Evolutionary conservation across 2,329 filamentous ascomycete species (phyloP).

Genomic region (Scolecobasidium constrictum): DNA sequence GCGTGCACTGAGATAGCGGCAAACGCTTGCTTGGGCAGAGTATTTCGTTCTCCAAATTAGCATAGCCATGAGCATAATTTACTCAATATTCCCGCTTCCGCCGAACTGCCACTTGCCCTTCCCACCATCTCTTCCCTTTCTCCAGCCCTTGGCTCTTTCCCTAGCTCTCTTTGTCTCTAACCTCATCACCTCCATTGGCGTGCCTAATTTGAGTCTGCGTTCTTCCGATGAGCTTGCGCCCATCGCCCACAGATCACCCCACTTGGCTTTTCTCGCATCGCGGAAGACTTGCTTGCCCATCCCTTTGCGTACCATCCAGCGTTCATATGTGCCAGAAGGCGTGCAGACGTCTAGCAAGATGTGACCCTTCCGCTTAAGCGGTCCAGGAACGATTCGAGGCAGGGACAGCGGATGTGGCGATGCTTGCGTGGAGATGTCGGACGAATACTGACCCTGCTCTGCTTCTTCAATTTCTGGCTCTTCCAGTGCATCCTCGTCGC

Average conservation of each 20-base stretch:
- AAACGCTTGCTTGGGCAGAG: no score
- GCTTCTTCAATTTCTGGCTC: neutral
- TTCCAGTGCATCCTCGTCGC: neutral
- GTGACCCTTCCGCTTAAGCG: slow-evolving; percentile 80
- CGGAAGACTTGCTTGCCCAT: slow-evolving; percentile 76
- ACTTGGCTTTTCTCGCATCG: slow-evolving; percentile 78
- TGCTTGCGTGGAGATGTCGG: no score
- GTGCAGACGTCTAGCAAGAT: slow-evolving; percentile 88
- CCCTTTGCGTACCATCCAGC: slow-evolving; percentile 73
- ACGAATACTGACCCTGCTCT: neutral
- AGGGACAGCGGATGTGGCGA: slow-evolving; percentile 47
- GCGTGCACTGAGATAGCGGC: no score
- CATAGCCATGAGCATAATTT: no score
- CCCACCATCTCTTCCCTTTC: neutral
- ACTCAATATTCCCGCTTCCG: no score
- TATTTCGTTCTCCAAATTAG: no score
- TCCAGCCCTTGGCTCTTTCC: neutral
- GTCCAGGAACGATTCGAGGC: slow-evolving; percentile 66
- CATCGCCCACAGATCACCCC: slow-evolving; percentile 93
- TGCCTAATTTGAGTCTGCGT: slow-evolving; percentile 3
- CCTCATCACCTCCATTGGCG: neutral
- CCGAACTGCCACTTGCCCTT: neutral
- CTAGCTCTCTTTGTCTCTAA: neutral
- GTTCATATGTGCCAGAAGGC: slow-evolving; percentile 71
- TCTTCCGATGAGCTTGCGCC: slow-evolving; percentile 32